Evolutionary conservation across 441 rosid species (phyloP), one percentile per base, ranked within the genome.

Genomic region (Daphne laureola): DNA sequence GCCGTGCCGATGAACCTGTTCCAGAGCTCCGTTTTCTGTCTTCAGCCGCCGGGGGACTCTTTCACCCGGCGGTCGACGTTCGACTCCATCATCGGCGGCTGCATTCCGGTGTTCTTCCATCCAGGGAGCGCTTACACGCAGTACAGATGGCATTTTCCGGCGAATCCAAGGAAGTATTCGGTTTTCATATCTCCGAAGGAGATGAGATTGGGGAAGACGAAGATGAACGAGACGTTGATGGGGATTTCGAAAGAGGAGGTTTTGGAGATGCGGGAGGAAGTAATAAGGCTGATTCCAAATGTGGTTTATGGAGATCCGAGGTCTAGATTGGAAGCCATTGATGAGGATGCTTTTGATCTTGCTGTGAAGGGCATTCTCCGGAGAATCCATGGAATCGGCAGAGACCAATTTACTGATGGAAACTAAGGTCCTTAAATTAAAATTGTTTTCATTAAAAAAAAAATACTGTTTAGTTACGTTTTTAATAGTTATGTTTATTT

Each of bases 31-130:
- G 66, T 66, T 13, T 71, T 66, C 55, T 71, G 75, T 51, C 49
- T 71, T 14, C 75, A 71, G 55, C 75, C 71, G 2, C 63, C 62
- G 5, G 71, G 75, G 23, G 75, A 71, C 55, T 48, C 63, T 5
- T 59, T 46, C 27, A 71, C 71, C 0, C 49, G 71, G 27, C 42
- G 66, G 46, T 71, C 71, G 16, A 63, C 27, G 14, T 71, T 71
- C 17, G 71, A 71, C 44, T 71, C 75, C 1, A 62, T 71, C 7
- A 11, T 71, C 35, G 68, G 68, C 2, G 69, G 75, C 14, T 70
- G 71, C 48, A 70, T 70, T 35, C 65, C 65, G 12, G 65, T 61
- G 6, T 61, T 61, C 25, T 61, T 61, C 53, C 65, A 66, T 52
- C 55, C 71, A 3, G 54, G 59, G 4, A 43, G 61, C 17, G 68